Percentiles rank a stretch among this genome's conserved stretches.
Evolutionary conservation across 345 rosid genomes (phyloP).

Genomic region (Salix exigua): DNA sequence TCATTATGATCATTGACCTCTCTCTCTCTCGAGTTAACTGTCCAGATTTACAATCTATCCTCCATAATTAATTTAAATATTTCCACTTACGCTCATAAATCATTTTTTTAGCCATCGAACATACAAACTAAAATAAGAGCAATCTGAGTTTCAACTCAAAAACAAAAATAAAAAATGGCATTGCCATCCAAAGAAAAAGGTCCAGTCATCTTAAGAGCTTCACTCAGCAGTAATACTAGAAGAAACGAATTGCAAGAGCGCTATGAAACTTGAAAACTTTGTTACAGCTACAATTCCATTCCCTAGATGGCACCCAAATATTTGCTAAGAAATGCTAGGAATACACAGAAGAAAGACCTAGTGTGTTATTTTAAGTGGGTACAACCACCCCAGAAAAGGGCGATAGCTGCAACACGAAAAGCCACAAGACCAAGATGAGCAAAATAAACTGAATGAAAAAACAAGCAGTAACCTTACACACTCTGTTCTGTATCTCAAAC

Average conservation of each 20-base stretch:
- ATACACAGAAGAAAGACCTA: conserved; percentile 14
- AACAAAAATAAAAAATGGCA: no score
- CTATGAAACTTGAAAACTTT: conserved; percentile 6
- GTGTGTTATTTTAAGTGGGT: conserved; percentile 46
- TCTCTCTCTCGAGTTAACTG: no score
- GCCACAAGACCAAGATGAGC: conserved; percentile 43
- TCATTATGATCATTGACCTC: no score
- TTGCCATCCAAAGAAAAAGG: no score
- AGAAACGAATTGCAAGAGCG: conserved; percentile 1
- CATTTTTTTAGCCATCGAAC: not conserved
- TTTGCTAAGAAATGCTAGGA: conserved; percentile 18
- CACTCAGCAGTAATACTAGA: not conserved
- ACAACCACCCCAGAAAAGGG: conserved; percentile 35
- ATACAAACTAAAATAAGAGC: not conserved
- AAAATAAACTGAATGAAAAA: conserved; percentile 56
- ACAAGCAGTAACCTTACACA: conserved; percentile 40
- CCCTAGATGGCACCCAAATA: not conserved
- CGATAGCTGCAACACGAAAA: conserved; percentile 35
- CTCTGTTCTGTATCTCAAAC: conserved; percentile 47
- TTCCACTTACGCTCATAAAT: no score
- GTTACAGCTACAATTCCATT: conserved; percentile 9
- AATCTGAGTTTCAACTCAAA: not conserved
- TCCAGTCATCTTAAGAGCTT: not conserved
- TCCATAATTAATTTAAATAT: no score
- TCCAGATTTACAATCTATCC: no score